Conservation (phyloP, 2,329 filamentous ascomycete genomes). For the Colletotrichum lentis region DNA sequence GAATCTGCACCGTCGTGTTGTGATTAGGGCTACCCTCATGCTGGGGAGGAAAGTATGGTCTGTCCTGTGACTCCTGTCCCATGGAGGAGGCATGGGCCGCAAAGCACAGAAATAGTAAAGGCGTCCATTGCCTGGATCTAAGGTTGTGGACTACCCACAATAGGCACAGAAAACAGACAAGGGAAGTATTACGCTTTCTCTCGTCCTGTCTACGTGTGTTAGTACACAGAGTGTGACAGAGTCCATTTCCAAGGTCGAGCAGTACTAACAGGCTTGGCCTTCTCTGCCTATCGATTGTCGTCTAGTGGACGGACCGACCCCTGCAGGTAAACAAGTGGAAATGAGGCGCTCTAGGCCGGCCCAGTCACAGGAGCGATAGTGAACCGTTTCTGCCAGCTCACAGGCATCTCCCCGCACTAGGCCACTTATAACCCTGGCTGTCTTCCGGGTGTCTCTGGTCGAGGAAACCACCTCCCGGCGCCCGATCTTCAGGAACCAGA, state of each 20-base stretch:
- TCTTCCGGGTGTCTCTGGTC: constrained; percentile 16
- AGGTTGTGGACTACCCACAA: constrained; percentile 8
- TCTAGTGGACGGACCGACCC: constrained; percentile 35
- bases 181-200: not conserved
- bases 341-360: constrained; percentile 26
- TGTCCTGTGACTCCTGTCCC: not conserved
- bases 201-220: not conserved
- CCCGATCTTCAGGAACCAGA: constrained; percentile 36
- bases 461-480: constrained; percentile 18
- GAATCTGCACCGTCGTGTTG: not conserved
- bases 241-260: not conserved
- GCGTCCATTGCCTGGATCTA: not conserved
- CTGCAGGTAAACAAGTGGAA: constrained; percentile 37
- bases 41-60: constrained; percentile 8
- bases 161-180: constrained; percentile 1
- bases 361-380: constrained; percentile 22
- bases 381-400: constrained; percentile 34
- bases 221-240: not conserved
- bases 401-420: constrained; percentile 36
- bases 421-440: constrained; percentile 19
- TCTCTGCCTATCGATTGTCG: constrained; percentile 36
- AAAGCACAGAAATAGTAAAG: not conserved
- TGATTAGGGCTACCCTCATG: not conserved
- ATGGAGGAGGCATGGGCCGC: constrained; percentile 8
- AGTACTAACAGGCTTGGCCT: constrained; percentile 19